Conservation (phyloP, 306 rosid genomes). For the Vicia faba region DNA sequence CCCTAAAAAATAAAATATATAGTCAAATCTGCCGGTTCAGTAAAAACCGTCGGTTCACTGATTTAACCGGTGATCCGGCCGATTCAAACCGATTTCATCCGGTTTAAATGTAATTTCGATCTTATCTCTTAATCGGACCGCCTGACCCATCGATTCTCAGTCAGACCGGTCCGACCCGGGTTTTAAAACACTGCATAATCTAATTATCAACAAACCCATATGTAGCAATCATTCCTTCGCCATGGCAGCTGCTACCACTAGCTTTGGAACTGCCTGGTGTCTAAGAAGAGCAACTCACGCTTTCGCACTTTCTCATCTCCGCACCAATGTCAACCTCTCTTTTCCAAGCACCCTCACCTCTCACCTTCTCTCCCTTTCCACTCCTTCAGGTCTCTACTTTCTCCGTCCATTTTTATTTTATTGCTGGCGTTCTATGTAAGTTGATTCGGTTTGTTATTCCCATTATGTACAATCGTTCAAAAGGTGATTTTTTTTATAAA, state of each 20-base stretch:
- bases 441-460: constrained; percentile 29
- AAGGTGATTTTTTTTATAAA: constrained; percentile 1
- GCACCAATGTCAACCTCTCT: constrained; percentile 41
- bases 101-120: too few relatives aligned
- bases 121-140: too few relatives aligned
- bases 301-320: constrained; percentile 42
- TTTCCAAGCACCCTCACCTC: constrained; percentile 42
- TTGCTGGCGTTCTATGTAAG: not conserved
- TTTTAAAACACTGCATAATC: too few relatives aligned
- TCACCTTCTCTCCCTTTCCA: constrained; percentile 47
- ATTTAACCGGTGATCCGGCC: too few relatives aligned
- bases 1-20: too few relatives aligned
- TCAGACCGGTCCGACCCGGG: too few relatives aligned
- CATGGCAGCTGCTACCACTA: constrained; percentile 64
- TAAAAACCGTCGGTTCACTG: too few relatives aligned
- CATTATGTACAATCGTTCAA: constrained; percentile 29
- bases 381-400: constrained; percentile 59
- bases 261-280: constrained; percentile 49
- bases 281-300: constrained; percentile 46
- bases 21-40: too few relatives aligned
- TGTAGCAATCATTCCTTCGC: not conserved
- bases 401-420: not conserved
- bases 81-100: too few relatives aligned
- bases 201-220: not conserved
- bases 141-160: too few relatives aligned